These are phyloP conservation scores for Colletotrichum filicis DNA, from an alignment of 2,329 filamentous ascomycete species.

Conservation along the genomic window DNA sequence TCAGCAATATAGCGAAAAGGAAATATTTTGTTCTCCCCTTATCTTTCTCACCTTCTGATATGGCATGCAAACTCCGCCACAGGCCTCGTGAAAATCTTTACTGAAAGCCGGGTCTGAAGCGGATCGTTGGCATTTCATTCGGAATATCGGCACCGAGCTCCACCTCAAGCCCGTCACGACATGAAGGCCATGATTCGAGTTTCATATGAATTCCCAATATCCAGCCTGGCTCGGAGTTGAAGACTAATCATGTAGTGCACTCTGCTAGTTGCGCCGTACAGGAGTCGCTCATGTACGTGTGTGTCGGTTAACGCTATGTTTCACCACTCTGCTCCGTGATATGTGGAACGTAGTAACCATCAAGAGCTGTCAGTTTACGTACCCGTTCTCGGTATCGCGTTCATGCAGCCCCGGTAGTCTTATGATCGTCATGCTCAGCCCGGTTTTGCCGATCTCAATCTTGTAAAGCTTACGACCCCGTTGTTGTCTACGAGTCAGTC, in stretches of 20 bases:
- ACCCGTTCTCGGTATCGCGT: neutral
- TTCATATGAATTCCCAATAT: neutral
- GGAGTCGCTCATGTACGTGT: neutral
- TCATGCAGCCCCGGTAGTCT: neutral
- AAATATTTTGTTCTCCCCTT: neutral
- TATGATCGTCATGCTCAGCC: neutral
- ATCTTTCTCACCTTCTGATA: too few species aligned
- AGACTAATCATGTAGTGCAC: neutral
- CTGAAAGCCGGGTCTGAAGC: neutral
- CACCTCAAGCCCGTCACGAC: neutral
- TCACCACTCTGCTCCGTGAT: neutral
- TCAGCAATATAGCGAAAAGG: neutral
- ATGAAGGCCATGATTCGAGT: neutral
- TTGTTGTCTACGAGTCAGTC: neutral
- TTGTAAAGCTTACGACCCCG: neutral
- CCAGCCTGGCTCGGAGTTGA: neutral
- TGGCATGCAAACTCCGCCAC: too few species aligned
- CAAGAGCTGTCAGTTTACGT: neutral
- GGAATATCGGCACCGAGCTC: constrained; percentile 11
- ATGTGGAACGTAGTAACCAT: neutral
- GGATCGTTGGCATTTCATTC: neutral
- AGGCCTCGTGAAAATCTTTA: too few species aligned
- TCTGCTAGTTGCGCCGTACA: neutral
- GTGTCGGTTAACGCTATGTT: neutral
- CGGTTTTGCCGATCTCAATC: neutral